Base-by-base conservation (phyloP, 2,329 filamentous ascomycete genomes). In the Curvularia verruculosa region DNA sequence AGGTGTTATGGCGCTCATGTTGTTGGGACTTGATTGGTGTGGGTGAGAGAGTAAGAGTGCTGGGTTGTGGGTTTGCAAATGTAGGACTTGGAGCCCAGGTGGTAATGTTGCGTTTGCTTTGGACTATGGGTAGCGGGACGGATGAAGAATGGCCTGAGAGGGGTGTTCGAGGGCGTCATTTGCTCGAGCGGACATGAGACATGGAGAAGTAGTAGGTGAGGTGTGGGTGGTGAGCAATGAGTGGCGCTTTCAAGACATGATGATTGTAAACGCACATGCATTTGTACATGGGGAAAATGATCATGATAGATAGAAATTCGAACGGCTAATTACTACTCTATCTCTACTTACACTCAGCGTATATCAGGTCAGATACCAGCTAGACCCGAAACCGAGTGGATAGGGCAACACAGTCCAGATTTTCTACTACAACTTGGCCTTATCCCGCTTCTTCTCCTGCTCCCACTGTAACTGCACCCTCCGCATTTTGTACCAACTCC, bases 401-500 rank as follows among this genome's bases (percentile, higher is more conserved):
- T n/a, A n/a, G 29, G 41, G 28, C 9, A 29, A 34, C 9, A 18
- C 29, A 49, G 3, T 8, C 19, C 44, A 45, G 39, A 48, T 28
- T 37, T 28, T 24, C 7, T 23, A 48, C 77, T 69, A 87, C 52
- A 88, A 72, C 74, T 83, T 87, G 26, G 85, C 83, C 78, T 86
- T 88, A 66, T 85, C 81, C 67, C 80, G 81, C 65, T 63, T 70
- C 69, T 79, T 79, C 65, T 79, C 76, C 81, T 76, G 82, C 79
- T 87, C 84, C 92, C 92, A 96, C 58, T 80, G 80, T 74, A 80
- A 84, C 77, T 91, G 90, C 64, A 88, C 87, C 68, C 81, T 83
- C 71, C 85, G 83, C 77, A 93, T 95, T 71, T 86, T 82, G 79
- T 87, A 87, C 73, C 91, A 86, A 66, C 85, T 88, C 87, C 88